These are phyloP conservation scores for Metschnikowia matae DNA, from an alignment of 805 yeast genomes.

Conservation along the genomic window DNA sequence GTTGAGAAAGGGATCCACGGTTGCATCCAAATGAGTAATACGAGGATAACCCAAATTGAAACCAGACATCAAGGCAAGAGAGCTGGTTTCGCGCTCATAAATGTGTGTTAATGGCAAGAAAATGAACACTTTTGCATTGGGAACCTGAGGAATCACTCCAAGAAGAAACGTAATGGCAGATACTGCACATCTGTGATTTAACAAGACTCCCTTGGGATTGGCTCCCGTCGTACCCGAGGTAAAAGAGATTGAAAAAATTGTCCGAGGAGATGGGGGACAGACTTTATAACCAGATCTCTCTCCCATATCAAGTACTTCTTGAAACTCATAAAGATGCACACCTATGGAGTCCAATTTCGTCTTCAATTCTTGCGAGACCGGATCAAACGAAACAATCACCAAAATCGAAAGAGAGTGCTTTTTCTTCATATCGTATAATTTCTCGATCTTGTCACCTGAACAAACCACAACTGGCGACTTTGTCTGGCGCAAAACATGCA, in stretches of 20 bases:
- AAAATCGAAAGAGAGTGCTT: constrained; percentile 21
- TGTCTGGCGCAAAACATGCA: constrained; percentile 29
- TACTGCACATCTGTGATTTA: constrained; percentile 19
- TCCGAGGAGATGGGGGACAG: constrained; percentile 47
- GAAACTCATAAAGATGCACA: constrained; percentile 29
- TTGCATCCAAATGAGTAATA: constrained; percentile 27
- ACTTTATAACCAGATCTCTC: constrained; percentile 25
- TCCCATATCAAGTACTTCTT: constrained; percentile 31
- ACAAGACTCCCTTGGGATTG: constrained; percentile 66
- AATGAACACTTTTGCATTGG: constrained; percentile 8
- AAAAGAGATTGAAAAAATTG: constrained; percentile 54
- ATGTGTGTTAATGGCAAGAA: constrained; percentile 24
- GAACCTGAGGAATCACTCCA: constrained; percentile 1
- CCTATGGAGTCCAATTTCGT: background rate
- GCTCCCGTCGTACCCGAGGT: constrained; percentile 57
- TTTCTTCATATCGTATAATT: constrained; percentile 41
- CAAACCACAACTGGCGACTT: constrained; percentile 22
- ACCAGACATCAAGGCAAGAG: constrained; percentile 20
- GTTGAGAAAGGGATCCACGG: background rate
- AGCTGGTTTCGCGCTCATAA: constrained; percentile 14
- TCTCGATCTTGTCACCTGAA: constrained; percentile 47
- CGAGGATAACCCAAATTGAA: constrained; percentile 26
- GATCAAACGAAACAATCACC: constrained; percentile 14
- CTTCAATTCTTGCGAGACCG: constrained; percentile 5
- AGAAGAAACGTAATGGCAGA: constrained; percentile 7